Evolutionary conservation across 352 stramenopile genomes (phyloP).

Genomic region (Phytopythium montanum): DNA sequence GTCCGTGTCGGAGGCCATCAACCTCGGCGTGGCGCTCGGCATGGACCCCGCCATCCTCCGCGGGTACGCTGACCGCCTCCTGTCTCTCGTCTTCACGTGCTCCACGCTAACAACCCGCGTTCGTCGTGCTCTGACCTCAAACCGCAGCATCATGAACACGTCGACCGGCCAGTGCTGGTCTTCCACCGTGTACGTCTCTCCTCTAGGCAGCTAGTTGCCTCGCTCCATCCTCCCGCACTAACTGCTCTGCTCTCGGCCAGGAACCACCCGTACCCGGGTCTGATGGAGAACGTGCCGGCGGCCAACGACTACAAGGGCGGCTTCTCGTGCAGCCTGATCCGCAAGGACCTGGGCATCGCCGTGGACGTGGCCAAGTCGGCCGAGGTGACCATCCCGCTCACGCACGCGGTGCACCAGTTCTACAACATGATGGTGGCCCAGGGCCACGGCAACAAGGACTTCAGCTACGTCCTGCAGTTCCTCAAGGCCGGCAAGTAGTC

Average conservation of each 20-base stretch:
- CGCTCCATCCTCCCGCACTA: background rate
- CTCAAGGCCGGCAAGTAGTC: slow-evolving; percentile 69
- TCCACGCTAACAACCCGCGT: background rate
- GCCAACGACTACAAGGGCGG: slow-evolving; percentile 88
- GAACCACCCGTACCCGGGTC: slow-evolving; percentile 94
- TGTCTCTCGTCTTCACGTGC: background rate
- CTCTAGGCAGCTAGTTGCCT: background rate
- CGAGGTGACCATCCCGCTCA: slow-evolving; percentile 74
- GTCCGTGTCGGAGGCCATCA: slow-evolving; percentile 95
- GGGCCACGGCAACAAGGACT: slow-evolving; percentile 82
- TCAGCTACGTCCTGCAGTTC: slow-evolving; percentile 83
- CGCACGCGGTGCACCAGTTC: slow-evolving; percentile 69
- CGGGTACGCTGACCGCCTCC: slow-evolving; percentile 22
- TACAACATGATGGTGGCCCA: slow-evolving; percentile 81
- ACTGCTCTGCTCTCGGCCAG: slow-evolving; percentile 9
- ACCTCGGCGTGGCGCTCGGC: slow-evolving; percentile 93
- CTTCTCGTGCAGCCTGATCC: slow-evolving; percentile 92
- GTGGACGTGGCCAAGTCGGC: slow-evolving; percentile 88
- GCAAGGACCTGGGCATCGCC: slow-evolving; percentile 96
- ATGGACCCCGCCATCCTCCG: slow-evolving; percentile 93
- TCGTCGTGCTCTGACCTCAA: background rate
- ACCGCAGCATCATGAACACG: slow-evolving; percentile 94
- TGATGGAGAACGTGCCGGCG: slow-evolving; percentile 88
- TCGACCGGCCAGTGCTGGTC: slow-evolving; percentile 96
- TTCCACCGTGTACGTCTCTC: slow-evolving; percentile 84